These are phyloP conservation scores for Aspergillus flavus DNA, from an alignment of 2,329 filamentous ascomycete species.

Conservation along the genomic window DNA sequence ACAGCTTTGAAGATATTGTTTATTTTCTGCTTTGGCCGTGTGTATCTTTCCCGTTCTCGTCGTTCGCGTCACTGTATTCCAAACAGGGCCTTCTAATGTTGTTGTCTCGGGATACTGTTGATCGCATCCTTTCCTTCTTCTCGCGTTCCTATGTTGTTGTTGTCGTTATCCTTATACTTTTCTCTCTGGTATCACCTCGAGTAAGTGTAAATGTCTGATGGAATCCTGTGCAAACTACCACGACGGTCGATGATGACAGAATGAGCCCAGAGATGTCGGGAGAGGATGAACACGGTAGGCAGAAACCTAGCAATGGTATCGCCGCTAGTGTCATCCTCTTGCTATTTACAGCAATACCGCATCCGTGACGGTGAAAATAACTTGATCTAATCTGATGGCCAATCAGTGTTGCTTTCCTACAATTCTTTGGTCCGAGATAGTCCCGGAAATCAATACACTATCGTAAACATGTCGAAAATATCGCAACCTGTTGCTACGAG, in stretches of 20 bases:
- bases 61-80: not conserved
- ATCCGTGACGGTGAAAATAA: constrained; percentile 54
- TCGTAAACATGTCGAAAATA: not conserved
- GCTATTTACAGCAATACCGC: constrained; percentile 17
- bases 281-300: constrained; percentile 12
- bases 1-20: not conserved
- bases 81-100: not conserved
- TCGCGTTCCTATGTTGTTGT: constrained; percentile 4
- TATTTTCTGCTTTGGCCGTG: not conserved
- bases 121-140: not conserved
- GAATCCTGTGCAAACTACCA: constrained; percentile 4
- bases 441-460: not conserved
- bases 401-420: not conserved
- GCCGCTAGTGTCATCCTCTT: constrained; percentile 22
- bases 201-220: not conserved
- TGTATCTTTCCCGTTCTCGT: not conserved
- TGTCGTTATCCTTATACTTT: constrained; percentile 1
- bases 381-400: constrained; percentile 65
- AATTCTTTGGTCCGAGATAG: not conserved
- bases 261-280: constrained; percentile 27
- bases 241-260: constrained; percentile 27
- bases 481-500: not conserved
- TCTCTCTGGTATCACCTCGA: no score
- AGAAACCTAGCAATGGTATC: constrained; percentile 24
- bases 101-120: not conserved